Base-by-base conservation (phyloP, 2,329 filamentous ascomycete species). In the Cytospora piceicola region DNA sequence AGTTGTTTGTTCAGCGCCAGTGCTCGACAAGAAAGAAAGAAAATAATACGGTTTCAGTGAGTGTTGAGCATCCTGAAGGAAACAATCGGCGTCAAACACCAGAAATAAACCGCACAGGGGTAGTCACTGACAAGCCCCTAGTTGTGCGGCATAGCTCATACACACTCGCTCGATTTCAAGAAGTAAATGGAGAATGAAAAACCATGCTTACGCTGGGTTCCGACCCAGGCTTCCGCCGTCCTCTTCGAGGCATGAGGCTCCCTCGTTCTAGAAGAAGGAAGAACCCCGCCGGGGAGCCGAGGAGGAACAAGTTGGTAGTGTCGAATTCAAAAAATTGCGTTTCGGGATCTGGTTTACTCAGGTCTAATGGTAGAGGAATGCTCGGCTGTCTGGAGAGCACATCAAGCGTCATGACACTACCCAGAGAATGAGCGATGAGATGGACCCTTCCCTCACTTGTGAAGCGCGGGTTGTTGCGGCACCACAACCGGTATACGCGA, bases 401-500 rank as follows among this genome's bases (percentile, higher is more conserved):
- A 70, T 99, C 95, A 46, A 97, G 81, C 2, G 94, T 90, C 92
- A 99, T 98, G 49, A 93, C 93, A 71, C 92, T 97, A 14, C 95
- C 95, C 0, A 99, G 84, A 0, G 94, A 97, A 75, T 99, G 95
- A 0, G 91, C 95, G 67, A 99, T 90, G 6, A 99, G 80, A 77
- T 99, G 95, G 0, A 98, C 93, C 11, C 92, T 89, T 8, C 95
- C 95, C 67, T 87, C 83, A 24, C 91, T 82, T 12, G 89, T 81
- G 73, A 99, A 99, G 0, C 89, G 91, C 0, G 93, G 91, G 69
- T 99, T 98, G 74, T 98, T 97, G 56, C 85, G 85, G 73, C 94
- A 97, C 95, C 95, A 99, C 1, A 98, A 83, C 22, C 91, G 87
- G 75, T 97, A 98, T n/a, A 99, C 92, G 6, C 94, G 87, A 73